A percentile compares a stretch with the other conserved stretches of the same genome.
Conservation (phyloP, 2,329 filamentous ascomycete genomes). For the Xylaria sp. region DNA sequence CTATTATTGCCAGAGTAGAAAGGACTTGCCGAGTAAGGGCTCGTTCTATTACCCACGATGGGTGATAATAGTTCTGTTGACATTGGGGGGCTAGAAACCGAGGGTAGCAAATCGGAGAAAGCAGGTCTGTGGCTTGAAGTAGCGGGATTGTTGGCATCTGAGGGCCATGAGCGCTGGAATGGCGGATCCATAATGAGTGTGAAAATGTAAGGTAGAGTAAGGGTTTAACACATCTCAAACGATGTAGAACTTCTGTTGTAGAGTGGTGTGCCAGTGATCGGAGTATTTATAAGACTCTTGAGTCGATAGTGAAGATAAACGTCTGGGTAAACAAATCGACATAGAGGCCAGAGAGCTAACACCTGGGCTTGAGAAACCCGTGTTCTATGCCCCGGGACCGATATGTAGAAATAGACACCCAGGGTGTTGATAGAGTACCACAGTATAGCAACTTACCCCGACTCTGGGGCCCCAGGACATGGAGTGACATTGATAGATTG, state of each 20-base stretch:
- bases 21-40: background rate
- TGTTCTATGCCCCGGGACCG: slow-evolving; percentile 39
- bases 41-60: slow-evolving; percentile 23
- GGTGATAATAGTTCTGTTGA: slow-evolving; percentile 41
- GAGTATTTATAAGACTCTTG: slow-evolving; percentile 41
- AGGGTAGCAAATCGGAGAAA: slow-evolving; percentile 37
- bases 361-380: slow-evolving; percentile 43
- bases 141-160: slow-evolving; percentile 7
- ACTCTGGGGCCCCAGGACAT: slow-evolving; percentile 36
- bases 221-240: slow-evolving; percentile 22
- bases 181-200: slow-evolving; percentile 11
- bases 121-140: slow-evolving; percentile 39
- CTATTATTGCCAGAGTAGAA: background rate
- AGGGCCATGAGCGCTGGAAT: background rate
- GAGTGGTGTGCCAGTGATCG: slow-evolving; percentile 16
- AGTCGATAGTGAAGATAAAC: slow-evolving; percentile 36
- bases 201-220: slow-evolving; percentile 2
- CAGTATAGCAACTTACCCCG: slow-evolving; percentile 35
- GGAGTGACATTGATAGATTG: slow-evolving; percentile 32
- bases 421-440: slow-evolving; percentile 41
- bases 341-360: slow-evolving; percentile 41
- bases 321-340: slow-evolving; percentile 32
- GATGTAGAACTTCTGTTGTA: slow-evolving; percentile 11
- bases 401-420: slow-evolving; percentile 41
- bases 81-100: slow-evolving; percentile 33